Conservation (phyloP, 176 grass and related monocot species). For the Paspalum notatum region DNA sequence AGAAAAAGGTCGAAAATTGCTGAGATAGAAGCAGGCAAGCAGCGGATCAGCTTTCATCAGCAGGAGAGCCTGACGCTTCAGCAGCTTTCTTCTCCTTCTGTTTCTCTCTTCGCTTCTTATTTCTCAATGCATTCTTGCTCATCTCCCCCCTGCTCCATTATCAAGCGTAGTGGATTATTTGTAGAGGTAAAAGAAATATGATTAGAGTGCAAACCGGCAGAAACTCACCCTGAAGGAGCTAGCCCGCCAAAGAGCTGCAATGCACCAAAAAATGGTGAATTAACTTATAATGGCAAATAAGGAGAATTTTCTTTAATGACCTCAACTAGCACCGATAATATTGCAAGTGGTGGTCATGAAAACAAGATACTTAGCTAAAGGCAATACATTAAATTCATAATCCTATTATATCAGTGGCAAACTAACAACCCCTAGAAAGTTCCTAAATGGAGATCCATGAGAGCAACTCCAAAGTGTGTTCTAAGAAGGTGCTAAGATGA, state of each 20-base stretch:
- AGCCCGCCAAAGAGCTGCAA: constrained; percentile 88
- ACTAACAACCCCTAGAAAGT: background rate
- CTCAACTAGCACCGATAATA: background rate
- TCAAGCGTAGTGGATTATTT: constrained; percentile 5
- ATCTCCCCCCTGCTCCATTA: constrained; percentile 59
- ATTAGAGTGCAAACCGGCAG: background rate
- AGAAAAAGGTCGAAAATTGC: constrained; percentile 20
- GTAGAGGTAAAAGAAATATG: background rate
- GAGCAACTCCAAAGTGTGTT: too few species aligned
- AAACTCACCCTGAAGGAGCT: constrained; percentile 76
- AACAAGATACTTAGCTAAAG: background rate
- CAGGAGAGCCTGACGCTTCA: constrained; percentile 55
- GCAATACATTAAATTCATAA: background rate
- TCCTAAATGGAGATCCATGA: background rate
- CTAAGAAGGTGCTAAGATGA: too few species aligned
- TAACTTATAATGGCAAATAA: constrained; percentile 8
- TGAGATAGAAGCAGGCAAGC: constrained; percentile 7
- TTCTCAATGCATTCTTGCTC: constrained; percentile 97
- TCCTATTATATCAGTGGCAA: background rate
- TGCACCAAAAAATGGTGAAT: constrained; percentile 31
- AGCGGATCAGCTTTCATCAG: constrained; percentile 57
- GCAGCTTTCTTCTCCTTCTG: constrained; percentile 83
- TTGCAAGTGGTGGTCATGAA: background rate
- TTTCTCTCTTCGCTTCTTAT: constrained; percentile 94
- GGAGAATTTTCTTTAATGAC: background rate